Conservation (phyloP, 495 filamentous ascomycete genomes). For the Parathielavia hyrcaniae region DNA sequence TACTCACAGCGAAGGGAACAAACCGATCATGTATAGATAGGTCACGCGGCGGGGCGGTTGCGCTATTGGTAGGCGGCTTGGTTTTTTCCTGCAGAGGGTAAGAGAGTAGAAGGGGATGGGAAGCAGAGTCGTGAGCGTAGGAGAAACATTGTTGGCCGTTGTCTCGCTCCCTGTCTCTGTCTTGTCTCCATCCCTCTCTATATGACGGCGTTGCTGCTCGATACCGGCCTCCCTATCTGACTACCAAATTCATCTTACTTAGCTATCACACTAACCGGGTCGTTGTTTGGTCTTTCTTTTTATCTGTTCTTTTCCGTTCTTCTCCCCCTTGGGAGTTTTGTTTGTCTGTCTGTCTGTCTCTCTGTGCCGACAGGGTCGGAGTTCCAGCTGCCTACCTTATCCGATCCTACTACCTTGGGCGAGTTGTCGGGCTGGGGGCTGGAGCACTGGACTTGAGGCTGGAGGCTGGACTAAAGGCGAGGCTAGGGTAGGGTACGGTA, state of each 20-base stretch:
- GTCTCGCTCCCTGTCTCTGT: background rate
- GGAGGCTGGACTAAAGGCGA: no score
- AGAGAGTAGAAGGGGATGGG: background rate
- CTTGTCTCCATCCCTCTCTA: background rate
- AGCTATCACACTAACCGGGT: constrained; percentile 1
- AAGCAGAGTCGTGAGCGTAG: background rate
- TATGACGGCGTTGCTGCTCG: constrained; percentile 8
- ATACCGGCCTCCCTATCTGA: background rate
- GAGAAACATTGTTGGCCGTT: background rate
- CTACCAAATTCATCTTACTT: constrained; percentile 2
- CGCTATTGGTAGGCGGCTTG: background rate
- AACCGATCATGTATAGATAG: constrained; percentile 27
- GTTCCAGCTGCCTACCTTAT: no score
- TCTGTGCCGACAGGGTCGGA: no score
- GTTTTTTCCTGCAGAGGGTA: background rate
- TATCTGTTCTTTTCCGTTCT: background rate
- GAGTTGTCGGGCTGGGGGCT: no score
- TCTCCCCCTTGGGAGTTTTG: background rate
- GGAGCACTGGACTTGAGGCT: no score
- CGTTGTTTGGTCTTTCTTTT: constrained; percentile 9
- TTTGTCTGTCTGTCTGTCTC: no score
- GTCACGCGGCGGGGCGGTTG: constrained; percentile 13
- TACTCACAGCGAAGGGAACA: constrained; percentile 21
- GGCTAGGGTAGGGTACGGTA: no score
- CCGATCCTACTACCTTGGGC: no score